Conservation (phyloP, 2,329 filamentous ascomycete species). For the Colletotrichum sp. region DNA sequence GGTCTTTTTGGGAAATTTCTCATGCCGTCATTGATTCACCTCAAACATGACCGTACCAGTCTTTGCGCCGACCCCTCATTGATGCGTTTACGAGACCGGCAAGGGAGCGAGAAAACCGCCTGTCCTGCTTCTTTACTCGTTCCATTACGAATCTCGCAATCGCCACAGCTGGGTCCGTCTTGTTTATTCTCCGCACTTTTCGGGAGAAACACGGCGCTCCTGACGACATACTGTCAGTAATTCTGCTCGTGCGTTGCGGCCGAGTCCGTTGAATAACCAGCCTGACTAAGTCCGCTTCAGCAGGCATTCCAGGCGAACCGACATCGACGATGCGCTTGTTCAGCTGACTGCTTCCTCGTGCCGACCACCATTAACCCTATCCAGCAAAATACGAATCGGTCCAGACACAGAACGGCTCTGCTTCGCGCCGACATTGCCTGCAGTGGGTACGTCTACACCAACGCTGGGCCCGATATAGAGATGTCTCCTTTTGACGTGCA, state of each 20-base stretch:
- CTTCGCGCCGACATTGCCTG: not conserved
- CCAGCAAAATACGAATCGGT: not conserved
- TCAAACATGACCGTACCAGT: not conserved
- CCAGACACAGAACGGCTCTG: not conserved
- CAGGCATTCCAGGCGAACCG: not conserved
- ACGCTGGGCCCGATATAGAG: not conserved
- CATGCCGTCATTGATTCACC: not conserved
- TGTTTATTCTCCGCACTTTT: not conserved
- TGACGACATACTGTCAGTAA: not conserved
- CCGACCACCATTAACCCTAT: not conserved
- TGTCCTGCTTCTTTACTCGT: not conserved
- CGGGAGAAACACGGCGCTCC: not conserved
- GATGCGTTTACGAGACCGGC: slow-evolving; percentile 5
- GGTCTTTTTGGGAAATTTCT: not conserved
- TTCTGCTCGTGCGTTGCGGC: not conserved
- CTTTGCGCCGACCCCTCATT: not conserved
- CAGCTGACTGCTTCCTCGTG: not conserved
- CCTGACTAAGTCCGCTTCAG: not conserved
- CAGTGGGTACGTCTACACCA: not conserved
- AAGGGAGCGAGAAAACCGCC: not conserved
- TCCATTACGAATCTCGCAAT: slow-evolving; percentile 2
- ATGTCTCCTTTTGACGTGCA: not conserved
- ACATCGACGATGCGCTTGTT: not conserved
- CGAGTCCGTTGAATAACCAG: not conserved
- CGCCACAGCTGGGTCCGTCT: not conserved